Percentiles rank a stretch among this genome's conserved stretches.
These are phyloP conservation scores for Saururus chinensis DNA, from an alignment of 164 flowering plant genomes.

Conservation along the genomic window DNA sequence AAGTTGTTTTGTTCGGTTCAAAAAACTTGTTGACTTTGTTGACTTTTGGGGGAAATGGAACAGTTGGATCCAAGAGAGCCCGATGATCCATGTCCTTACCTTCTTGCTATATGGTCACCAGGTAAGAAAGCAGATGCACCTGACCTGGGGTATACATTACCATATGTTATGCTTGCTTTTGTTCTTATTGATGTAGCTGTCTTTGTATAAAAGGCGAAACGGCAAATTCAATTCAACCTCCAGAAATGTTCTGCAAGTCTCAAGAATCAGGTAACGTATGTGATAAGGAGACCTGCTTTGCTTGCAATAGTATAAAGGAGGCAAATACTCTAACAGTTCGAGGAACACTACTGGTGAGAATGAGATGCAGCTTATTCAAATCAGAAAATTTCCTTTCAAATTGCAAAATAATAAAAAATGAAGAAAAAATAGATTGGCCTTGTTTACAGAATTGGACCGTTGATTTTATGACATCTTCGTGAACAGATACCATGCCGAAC, in stretches of 20 bases:
- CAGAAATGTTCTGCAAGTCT: slow-evolving; percentile 38
- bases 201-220: slow-evolving; percentile 63
- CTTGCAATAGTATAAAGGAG: slow-evolving; percentile 68
- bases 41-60: neutral
- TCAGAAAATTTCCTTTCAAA: too few relatives aligned
- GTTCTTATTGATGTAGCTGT: neutral
- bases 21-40: neutral
- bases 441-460: neutral
- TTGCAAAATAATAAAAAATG: too few relatives aligned
- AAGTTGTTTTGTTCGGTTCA: neutral
- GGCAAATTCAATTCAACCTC: slow-evolving; percentile 59
- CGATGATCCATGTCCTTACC: slow-evolving; percentile 79
- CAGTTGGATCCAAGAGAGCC: slow-evolving; percentile 78
- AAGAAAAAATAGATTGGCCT: neutral
- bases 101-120: slow-evolving; percentile 98
- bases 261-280: slow-evolving; percentile 41
- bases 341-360: slow-evolving; percentile 72
- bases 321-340: slow-evolving; percentile 57
- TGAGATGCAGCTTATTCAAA: neutral
- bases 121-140: slow-evolving; percentile 29
- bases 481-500: slow-evolving; percentile 82
- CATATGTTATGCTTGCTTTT: too few relatives aligned
- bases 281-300: slow-evolving; percentile 44
- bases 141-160: too few relatives aligned
- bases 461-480: neutral